Evolutionary conservation across 2,329 filamentous ascomycete genomes (phyloP).

Genomic region (Hypoxylon sp.): DNA sequence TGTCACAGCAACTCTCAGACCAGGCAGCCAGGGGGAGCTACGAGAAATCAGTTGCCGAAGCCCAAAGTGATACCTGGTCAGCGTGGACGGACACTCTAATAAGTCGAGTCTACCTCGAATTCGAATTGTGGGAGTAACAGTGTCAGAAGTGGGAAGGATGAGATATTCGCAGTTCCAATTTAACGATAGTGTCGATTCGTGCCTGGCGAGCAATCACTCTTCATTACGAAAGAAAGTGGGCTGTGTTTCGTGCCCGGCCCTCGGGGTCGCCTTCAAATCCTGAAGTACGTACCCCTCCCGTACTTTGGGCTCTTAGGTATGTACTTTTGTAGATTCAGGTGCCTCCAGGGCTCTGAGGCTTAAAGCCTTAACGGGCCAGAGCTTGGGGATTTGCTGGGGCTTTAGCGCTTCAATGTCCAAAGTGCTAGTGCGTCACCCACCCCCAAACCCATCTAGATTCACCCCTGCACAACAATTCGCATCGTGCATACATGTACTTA

Average conservation of each 20-base stretch:
- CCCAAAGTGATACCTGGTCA: constrained; percentile 14
- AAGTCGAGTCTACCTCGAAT: constrained; percentile 17
- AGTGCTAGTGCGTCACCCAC: not conserved
- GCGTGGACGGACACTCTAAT: constrained; percentile 33
- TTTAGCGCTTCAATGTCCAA: not conserved
- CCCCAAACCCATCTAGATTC: not conserved
- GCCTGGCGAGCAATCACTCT: constrained; percentile 37
- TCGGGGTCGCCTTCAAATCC: constrained; percentile 31
- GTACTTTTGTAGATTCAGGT: too few species aligned
- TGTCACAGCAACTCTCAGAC: constrained; percentile 47
- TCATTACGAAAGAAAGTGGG: constrained; percentile 46
- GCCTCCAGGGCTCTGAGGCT: not conserved
- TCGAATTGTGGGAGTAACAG: constrained; percentile 18
- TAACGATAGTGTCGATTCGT: constrained; percentile 41
- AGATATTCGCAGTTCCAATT: constrained; percentile 41
- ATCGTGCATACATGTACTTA: constrained; percentile 8
- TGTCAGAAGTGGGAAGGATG: constrained; percentile 19
- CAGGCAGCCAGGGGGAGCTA: constrained; percentile 36
- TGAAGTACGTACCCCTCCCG: constrained; percentile 7
- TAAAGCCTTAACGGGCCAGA: not conserved
- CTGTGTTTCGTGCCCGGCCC: constrained; percentile 37
- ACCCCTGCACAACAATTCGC: constrained; percentile 11
- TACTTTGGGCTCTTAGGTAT: constrained; percentile 7
- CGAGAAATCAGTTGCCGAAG: constrained; percentile 16
- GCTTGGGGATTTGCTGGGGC: not conserved